A percentile compares a stretch with the other conserved stretches of the same genome.
phyloP scores from a whole-genome alignment of 306 rosid genomes.

The Trichosanthes cucumerina region DNA sequence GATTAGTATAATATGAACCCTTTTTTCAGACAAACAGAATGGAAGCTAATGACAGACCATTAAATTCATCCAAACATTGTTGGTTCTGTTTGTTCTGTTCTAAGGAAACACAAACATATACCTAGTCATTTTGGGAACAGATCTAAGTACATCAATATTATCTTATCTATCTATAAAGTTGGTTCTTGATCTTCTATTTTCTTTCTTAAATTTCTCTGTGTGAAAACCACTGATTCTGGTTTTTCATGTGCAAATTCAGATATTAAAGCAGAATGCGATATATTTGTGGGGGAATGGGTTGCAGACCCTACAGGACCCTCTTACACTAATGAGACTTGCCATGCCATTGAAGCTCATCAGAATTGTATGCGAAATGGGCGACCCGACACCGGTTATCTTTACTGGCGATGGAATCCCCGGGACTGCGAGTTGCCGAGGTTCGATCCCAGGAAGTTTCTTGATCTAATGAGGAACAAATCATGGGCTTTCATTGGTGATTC shows the following conservation, averaged over 20 bases:
- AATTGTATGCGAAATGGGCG: constrained; percentile 78
- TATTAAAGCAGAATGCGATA: constrained; percentile 38
- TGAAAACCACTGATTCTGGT: background rate
- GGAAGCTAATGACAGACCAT: background rate
- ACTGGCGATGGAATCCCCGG: constrained; percentile 75
- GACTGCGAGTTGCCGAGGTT: constrained; percentile 55
- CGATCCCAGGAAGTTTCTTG: constrained; percentile 43
- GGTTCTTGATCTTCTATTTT: background rate
- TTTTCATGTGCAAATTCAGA: background rate
- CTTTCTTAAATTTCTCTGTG: background rate
- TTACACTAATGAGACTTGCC: constrained; percentile 68
- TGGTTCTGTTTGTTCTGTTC: background rate
- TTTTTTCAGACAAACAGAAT: background rate
- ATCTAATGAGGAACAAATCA: constrained; percentile 49
- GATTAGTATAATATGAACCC: background rate
- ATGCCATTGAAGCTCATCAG: constrained; percentile 53
- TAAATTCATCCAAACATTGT: background rate
- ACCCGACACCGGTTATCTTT: constrained; percentile 52
- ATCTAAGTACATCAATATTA: background rate
- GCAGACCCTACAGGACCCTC: constrained; percentile 43
- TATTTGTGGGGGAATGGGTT: constrained; percentile 76
- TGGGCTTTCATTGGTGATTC: constrained; percentile 81
- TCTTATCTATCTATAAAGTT: background rate
- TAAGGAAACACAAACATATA: background rate
- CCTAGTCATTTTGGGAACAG: background rate